Percentiles rank a stretch among this genome's conserved stretches.
Evolutionary conservation across 2,329 filamentous ascomycete genomes (phyloP).

Genomic region (Xylariaceae sp.): DNA sequence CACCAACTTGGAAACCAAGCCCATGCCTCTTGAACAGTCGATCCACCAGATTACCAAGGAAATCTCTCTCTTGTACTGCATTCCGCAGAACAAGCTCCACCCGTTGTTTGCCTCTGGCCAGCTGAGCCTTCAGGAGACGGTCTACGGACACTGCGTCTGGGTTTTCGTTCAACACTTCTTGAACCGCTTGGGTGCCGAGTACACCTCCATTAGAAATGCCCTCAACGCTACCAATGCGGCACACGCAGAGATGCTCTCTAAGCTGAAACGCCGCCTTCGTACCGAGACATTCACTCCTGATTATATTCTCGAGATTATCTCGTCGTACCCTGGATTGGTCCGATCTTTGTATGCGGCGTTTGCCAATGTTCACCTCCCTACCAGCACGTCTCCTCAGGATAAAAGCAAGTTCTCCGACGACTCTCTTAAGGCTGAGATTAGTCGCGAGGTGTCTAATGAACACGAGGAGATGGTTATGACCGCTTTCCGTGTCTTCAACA

Average conservation of each 20-base stretch:
- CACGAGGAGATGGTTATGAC: conserved; percentile 98
- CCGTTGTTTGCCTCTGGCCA: conserved; percentile 77
- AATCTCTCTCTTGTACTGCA: conserved; percentile 92
- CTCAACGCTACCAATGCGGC: conserved; percentile 75
- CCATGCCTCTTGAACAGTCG: conserved; percentile 82
- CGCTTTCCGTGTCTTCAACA: conserved; percentile 94
- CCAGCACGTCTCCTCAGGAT: conserved; percentile 51
- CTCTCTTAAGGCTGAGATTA: conserved; percentile 69
- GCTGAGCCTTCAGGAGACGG: conserved; percentile 90
- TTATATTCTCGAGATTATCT: conserved; percentile 97
- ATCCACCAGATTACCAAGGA: conserved; percentile 99
- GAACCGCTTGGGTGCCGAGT: conserved; percentile 89
- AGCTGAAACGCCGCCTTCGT: conserved; percentile 90
- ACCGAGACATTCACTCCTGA: conserved; percentile 97
- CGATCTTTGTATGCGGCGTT: conserved; percentile 87
- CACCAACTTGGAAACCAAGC: conserved; percentile 49
- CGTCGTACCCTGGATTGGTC: conserved; percentile 80
- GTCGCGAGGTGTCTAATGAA: conserved; percentile 78
- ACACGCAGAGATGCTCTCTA: conserved; percentile 82
- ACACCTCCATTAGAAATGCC: conserved; percentile 76
- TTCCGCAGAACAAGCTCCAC: conserved; percentile 96
- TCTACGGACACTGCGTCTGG: conserved; percentile 96
- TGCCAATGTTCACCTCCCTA: conserved; percentile 71
- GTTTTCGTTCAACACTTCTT: conserved; percentile 98
- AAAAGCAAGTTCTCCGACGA: conserved; percentile 69